Evolutionary conservation across 805 yeast genomes (phyloP).

Genomic region (Kazachstania bromeliacearum): DNA sequence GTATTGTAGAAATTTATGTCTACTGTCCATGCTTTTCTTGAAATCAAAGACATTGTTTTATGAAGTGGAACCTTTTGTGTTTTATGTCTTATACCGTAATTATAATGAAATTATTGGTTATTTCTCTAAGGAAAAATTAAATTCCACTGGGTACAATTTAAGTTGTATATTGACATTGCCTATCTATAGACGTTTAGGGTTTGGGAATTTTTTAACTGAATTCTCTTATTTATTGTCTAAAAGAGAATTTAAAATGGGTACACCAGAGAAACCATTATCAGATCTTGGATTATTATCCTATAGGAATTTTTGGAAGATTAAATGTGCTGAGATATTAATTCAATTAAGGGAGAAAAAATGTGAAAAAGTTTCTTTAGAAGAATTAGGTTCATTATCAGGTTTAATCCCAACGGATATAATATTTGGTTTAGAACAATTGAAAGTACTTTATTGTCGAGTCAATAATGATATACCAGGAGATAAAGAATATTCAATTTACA

Average conservation of each 20-base stretch:
- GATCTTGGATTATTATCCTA: constrained; percentile 80
- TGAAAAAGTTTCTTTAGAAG: constrained; percentile 42
- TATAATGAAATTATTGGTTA: constrained; percentile 77
- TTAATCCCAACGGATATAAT: constrained; percentile 82
- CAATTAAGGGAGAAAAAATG: constrained; percentile 5
- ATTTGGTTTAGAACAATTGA: constrained; percentile 72
- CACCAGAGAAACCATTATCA: constrained; percentile 92
- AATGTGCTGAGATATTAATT: constrained; percentile 39
- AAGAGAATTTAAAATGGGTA: constrained; percentile 68
- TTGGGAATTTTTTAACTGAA: constrained; percentile 80
- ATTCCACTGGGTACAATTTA: constrained; percentile 68
- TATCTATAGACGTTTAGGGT: constrained; percentile 76
- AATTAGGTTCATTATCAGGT: constrained; percentile 62
- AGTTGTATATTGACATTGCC: constrained; percentile 90
- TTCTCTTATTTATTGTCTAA: constrained; percentile 76
- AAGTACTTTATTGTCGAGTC: constrained; percentile 35
- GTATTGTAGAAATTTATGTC: constrained; percentile 84
- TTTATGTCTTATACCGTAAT: constrained; percentile 69
- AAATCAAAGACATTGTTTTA: constrained; percentile 88
- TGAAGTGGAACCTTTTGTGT: constrained; percentile 92
- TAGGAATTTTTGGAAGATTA: constrained; percentile 74
- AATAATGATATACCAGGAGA: constrained; percentile 41
- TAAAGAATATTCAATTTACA: constrained; percentile 11
- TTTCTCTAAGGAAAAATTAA: constrained; percentile 77
- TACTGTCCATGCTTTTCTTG: constrained; percentile 78